Evolutionary conservation across 331 rosid genomes (phyloP).

Genomic region (Acacia pycnantha): DNA sequence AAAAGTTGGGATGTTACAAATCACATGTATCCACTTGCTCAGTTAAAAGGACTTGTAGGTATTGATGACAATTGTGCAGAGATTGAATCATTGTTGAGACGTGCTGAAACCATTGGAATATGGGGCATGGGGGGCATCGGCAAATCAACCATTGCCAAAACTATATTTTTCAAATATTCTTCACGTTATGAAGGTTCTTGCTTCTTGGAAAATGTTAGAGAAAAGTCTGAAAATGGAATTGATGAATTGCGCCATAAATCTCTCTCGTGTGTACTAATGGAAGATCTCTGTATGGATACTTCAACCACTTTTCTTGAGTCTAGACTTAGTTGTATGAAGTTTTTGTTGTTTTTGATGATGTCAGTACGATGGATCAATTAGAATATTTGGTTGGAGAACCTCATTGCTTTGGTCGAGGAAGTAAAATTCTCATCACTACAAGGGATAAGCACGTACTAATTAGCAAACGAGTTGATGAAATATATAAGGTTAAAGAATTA

Average conservation of each 20-base stretch:
- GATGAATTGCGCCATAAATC: neutral
- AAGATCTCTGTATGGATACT: neutral
- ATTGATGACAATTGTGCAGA: neutral
- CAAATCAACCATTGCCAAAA: slow-evolving; percentile 10
- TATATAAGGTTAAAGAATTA: no score
- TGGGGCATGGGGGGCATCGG: slow-evolving; percentile 24
- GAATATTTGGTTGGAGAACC: no score
- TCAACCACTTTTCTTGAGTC: neutral
- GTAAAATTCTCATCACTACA: no score
- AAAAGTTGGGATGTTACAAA: no score
- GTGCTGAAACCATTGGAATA: neutral
- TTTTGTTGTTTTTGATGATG: no score
- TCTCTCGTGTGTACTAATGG: neutral
- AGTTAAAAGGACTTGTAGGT: neutral
- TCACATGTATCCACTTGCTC: neutral
- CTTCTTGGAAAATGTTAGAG: slow-evolving; percentile 1
- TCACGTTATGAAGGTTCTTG: neutral
- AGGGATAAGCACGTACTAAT: no score
- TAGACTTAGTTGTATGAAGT: neutral
- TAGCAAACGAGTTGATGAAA: no score
- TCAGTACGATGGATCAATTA: no score
- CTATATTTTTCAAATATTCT: neutral
- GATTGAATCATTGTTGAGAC: neutral
- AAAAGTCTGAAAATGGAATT: neutral
- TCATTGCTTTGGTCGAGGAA: no score